Evolutionary conservation across 805 yeast species (phyloP).

Genomic region (Saccharomycopsis sp.): DNA sequence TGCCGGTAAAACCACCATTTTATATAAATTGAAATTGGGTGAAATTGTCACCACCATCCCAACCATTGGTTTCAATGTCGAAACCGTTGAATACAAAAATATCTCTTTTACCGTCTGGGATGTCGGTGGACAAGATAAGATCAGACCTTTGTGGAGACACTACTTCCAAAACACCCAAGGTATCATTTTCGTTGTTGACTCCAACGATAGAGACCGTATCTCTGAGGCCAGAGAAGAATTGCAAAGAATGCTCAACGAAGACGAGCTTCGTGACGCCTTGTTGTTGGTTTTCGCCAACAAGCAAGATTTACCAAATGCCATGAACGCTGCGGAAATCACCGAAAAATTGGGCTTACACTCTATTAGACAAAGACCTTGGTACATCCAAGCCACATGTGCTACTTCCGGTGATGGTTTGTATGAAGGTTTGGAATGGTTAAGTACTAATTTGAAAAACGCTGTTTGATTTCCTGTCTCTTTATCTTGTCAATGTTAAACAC

Average conservation of each 20-base stretch:
- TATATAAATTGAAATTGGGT: slow-evolving; percentile 90
- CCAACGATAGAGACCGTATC: slow-evolving; percentile 96
- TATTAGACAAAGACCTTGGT: slow-evolving; percentile 98
- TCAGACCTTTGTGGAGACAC: slow-evolving; percentile 98
- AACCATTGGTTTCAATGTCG: slow-evolving; percentile 96
- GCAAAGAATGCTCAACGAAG: slow-evolving; percentile 97
- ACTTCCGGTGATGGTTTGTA: slow-evolving; percentile 98
- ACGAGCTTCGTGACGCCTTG: slow-evolving; percentile 94
- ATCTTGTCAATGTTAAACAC: background rate
- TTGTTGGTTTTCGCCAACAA: slow-evolving; percentile 95
- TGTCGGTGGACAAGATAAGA: slow-evolving; percentile 99
- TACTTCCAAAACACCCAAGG: slow-evolving; percentile 98
- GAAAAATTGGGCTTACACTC: slow-evolving; percentile 95
- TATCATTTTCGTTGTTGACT: slow-evolving; percentile 95
- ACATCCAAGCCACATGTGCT: slow-evolving; percentile 98
- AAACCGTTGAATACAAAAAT: slow-evolving; percentile 95
- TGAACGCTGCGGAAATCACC: slow-evolving; percentile 98
- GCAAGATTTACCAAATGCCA: slow-evolving; percentile 98
- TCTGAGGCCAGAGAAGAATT: slow-evolving; percentile 97
- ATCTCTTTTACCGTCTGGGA: slow-evolving; percentile 97
- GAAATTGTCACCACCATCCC: slow-evolving; percentile 96
- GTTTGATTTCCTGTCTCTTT: background rate
- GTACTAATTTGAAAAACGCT: slow-evolving; percentile 78
- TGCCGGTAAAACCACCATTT: slow-evolving; percentile 96
- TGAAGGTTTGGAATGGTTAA: slow-evolving; percentile 97